phyloP scores from a whole-genome alignment of 106 monocot species.

The Platanthera guangdongensis region DNA sequence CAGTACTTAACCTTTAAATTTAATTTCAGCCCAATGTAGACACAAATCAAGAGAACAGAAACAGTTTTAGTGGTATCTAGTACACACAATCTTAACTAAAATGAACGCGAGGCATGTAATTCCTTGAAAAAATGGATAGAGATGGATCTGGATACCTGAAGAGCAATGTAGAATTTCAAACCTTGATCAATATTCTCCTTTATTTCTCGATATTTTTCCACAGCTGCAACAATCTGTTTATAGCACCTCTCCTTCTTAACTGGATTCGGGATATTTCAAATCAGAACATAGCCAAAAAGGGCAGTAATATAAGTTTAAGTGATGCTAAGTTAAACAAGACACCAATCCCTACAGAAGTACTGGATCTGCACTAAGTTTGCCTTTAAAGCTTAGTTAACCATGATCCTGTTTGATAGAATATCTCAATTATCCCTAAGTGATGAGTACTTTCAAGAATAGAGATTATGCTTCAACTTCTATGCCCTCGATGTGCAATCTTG shows the following conservation, averaged over 20 bases:
- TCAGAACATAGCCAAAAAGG: not conserved
- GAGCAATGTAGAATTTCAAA: constrained; percentile 24
- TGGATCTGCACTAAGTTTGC: no score
- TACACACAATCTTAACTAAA: not conserved
- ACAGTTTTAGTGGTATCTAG: not conserved
- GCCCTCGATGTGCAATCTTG: no score
- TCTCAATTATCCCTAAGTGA: no score
- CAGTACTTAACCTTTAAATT: no score
- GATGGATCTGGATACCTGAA: constrained; percentile 19
- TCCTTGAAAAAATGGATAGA: not conserved
- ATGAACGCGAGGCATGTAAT: not conserved
- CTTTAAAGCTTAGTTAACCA: no score
- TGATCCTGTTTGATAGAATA: no score
- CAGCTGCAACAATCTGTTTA: constrained; percentile 22
- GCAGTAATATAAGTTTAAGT: not conserved
- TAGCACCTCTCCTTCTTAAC: constrained; percentile 18
- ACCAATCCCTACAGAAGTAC: no score
- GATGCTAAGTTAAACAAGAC: no score
- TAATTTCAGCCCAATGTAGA: not conserved
- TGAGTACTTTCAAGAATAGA: no score
- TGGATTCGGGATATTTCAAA: constrained; percentile 6
- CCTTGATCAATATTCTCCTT: constrained; percentile 29
- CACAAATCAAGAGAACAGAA: not conserved
- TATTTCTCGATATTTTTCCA: constrained; percentile 30
- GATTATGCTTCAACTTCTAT: no score